These are phyloP conservation scores for Rubia peregrina DNA, from an alignment of 305 asterid genomes.

Conservation along the genomic window DNA sequence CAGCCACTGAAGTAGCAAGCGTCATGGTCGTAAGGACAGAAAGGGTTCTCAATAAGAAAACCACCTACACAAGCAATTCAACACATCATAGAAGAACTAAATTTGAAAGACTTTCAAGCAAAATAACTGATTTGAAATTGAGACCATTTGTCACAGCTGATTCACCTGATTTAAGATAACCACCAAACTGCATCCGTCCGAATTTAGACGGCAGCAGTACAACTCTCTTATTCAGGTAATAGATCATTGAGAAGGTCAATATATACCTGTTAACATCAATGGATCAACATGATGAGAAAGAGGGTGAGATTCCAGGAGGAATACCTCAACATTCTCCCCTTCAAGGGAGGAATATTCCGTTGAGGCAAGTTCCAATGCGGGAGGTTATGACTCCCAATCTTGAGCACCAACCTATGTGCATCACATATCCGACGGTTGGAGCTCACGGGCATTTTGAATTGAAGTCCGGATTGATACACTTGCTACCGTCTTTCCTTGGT, in stretches of 20 bases:
- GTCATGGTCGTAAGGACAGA: conserved; percentile 80
- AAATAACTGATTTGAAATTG: neutral
- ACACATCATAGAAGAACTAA: neutral
- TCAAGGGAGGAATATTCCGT: no score
- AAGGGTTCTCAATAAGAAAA: conserved; percentile 85
- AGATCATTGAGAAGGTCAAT: conserved; percentile 63
- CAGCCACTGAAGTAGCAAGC: conserved; percentile 91
- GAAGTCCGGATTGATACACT: no score
- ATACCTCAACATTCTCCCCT: no score
- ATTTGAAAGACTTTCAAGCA: neutral
- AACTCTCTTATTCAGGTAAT: conserved; percentile 58
- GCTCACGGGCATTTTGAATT: no score
- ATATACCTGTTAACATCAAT: conserved; percentile 50
- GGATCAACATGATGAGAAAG: no score
- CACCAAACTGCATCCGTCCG: conserved; percentile 66
- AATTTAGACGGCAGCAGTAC: conserved; percentile 70
- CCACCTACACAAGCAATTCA: conserved; percentile 47
- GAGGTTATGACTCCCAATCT: no score
- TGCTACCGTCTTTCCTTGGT: no score
- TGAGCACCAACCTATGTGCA: no score
- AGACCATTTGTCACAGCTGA: neutral
- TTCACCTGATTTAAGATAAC: conserved; percentile 82
- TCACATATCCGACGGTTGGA: no score
- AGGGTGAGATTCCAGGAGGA: no score
- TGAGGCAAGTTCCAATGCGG: no score